These are phyloP conservation scores for Scortechinia acanthostroma DNA, from an alignment of 2,329 filamentous ascomycete genomes.

Conservation along the genomic window DNA sequence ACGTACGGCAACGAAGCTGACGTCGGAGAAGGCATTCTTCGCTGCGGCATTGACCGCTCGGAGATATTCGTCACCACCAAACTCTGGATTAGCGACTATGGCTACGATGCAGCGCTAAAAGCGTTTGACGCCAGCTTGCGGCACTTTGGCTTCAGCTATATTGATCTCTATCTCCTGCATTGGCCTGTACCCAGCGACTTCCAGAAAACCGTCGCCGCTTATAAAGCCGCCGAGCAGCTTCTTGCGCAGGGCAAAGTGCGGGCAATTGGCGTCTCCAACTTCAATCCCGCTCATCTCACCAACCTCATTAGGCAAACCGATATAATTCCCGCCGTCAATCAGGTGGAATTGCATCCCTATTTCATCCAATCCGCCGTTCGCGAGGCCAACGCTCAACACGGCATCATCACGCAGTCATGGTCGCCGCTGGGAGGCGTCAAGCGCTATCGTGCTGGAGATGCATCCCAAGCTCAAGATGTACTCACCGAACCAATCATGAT, in stretches of 20 bases:
- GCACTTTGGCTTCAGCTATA: slow-evolving; percentile 40
- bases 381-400: slow-evolving; percentile 44
- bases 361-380: slow-evolving; percentile 53
- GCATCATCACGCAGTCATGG: slow-evolving; percentile 56
- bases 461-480: no score
- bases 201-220: slow-evolving; percentile 31
- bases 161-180: slow-evolving; percentile 43
- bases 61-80: slow-evolving; percentile 45
- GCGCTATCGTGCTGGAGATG: no score
- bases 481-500: no score
- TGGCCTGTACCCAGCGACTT: slow-evolving; percentile 45
- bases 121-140: slow-evolving; percentile 36
- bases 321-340: slow-evolving; percentile 54
- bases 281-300: slow-evolving; percentile 30
- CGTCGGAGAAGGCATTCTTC: slow-evolving; percentile 30
- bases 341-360: slow-evolving; percentile 65
- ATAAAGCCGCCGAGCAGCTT: slow-evolving; percentile 27
- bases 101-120: slow-evolving; percentile 35
- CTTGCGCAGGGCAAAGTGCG: slow-evolving; percentile 25
- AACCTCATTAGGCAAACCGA: slow-evolving; percentile 38
- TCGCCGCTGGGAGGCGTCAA: slow-evolving; percentile 60
- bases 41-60: slow-evolving; percentile 24
- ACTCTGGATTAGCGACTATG: slow-evolving; percentile 49
- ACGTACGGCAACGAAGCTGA: slow-evolving; percentile 34
- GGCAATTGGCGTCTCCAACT: slow-evolving; percentile 44